Evolutionary conservation across 345 rosid genomes (phyloP), one percentile per base, ranked within the genome.

Genomic region (Fremontodendron californicum): DNA sequence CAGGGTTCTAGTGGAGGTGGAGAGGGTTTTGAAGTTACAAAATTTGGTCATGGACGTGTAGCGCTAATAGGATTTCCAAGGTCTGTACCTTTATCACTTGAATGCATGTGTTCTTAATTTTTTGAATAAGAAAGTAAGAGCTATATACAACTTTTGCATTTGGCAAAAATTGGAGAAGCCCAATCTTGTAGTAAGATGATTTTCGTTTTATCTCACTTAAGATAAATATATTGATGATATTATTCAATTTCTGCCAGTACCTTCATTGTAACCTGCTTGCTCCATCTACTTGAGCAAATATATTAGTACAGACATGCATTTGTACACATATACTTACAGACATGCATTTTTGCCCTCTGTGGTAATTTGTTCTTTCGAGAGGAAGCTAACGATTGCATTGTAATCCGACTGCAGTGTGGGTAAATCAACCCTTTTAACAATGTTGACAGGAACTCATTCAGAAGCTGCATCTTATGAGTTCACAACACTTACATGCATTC

Each of bases 401-500:
- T 71, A 15, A 77, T 76, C 25, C 71, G 49, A 61, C 60, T 82
- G 82, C 82, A 93, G 99, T 90, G 99, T 96, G 77, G 99, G 98
- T n/a, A 96, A 96, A 86, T 96, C 99, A 48, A 96, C 99, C 33
- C 95, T 96, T 76, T 86, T 93, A 79, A 96, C 98, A 49, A 81
- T 92, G 98, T 85, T 93, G 80, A 96, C 99, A 2, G 99, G 99
- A 70, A 96, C 99, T 54, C 97, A 88, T 85, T 96, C 98, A 51
- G 98, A 96, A 88, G 98, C 99, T 81, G 99, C 98, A 63, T 93
- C 99, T 1, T 96, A 92, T 79, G 99, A 96, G 78, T 93, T 96
- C 75, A 96, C 98, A 54, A 96, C 97, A 8, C 97, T 96, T 78
- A 93, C 98, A 70, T 96, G 98, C 78, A 96, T 93, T 81, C 97